Conservation (phyloP, 495 filamentous ascomycete genomes). For the Aspergillus nidulans region DNA sequence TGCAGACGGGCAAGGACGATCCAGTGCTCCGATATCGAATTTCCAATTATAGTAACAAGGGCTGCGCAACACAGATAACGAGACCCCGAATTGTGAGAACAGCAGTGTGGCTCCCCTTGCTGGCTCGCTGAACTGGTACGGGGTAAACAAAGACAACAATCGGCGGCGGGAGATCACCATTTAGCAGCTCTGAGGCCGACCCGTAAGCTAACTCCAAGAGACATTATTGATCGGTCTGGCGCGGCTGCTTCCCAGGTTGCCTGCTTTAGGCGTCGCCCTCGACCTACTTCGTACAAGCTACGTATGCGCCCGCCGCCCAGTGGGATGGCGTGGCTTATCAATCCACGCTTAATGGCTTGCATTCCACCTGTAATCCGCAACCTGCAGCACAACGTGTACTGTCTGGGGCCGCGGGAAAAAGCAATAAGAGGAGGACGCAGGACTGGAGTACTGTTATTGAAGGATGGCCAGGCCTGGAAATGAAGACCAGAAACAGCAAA, state of each 20-base stretch:
- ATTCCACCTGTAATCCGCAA: neutral
- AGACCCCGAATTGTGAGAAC: no score
- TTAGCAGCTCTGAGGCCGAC: constrained; percentile 9
- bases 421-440: neutral
- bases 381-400: neutral
- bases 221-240: neutral
- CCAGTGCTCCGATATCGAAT: neutral
- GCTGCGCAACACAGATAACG: neutral
- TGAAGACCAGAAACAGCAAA: constrained; percentile 14
- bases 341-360: neutral
- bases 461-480: neutral
- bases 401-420: neutral
- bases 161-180: constrained; percentile 19
- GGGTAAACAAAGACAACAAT: constrained; percentile 2
- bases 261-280: neutral
- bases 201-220: constrained; percentile 8
- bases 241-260: neutral
- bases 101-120: neutral
- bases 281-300: neutral
- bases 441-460: neutral
- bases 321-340: neutral
- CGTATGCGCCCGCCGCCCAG: neutral
- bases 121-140: neutral
- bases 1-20: neutral
- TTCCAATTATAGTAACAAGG: neutral